Evolutionary conservation across 1,284 basidiomycete genomes (phyloP), one percentile per base, ranked within the genome.

Genomic region (Apiotrichum montevideense): DNA sequence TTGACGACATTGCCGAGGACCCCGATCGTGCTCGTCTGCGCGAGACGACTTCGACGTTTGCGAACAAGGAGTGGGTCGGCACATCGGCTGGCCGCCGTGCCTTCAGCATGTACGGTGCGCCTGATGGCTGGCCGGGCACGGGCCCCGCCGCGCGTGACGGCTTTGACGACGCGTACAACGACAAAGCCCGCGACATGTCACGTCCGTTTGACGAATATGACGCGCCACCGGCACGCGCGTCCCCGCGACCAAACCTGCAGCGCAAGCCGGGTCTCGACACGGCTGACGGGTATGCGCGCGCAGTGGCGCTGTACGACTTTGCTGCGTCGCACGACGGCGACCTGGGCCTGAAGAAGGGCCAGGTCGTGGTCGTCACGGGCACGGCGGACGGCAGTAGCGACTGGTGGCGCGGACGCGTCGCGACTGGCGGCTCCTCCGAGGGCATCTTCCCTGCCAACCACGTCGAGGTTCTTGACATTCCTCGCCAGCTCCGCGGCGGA

Each of bases 341-440:
- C 75, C 72, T 96, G 44, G 86, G 87, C 1, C 88, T 96, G 71
- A 80, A 78, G n/a, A 90, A 87, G 72, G 90, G 90, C 1, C 86
- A 94, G 62, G 81, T 93, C 14, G 86, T 96, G 55, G 81, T 78
- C 9, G 81, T 95, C 14, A 83, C 84, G 15, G 81, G 87, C 70
- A 87, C 84, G 77, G 90, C 85, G 59, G 82, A 85, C 42, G 88
- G 82, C 44, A 84, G 80, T 15, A 85, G 90, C 68, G 87, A 90
- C 62, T 93, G 90, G 90, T 87, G 68, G 68, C 61, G 54, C 34
- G 74, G 76, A 52, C 80, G 81, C 7, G 73, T n/a, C 15, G 33
- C 48, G 33, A 90, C 61, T 90, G 90, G 90, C 86, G 21, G 21
- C 21, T 72, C 76, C 5, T 62, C 71, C 34, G 74, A 77, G 57